Percentiles rank a stretch among this genome's conserved stretches.
phyloP scores from a whole-genome alignment of 1,139 yeast genomes.

The Debaryomyces sp. region DNA sequence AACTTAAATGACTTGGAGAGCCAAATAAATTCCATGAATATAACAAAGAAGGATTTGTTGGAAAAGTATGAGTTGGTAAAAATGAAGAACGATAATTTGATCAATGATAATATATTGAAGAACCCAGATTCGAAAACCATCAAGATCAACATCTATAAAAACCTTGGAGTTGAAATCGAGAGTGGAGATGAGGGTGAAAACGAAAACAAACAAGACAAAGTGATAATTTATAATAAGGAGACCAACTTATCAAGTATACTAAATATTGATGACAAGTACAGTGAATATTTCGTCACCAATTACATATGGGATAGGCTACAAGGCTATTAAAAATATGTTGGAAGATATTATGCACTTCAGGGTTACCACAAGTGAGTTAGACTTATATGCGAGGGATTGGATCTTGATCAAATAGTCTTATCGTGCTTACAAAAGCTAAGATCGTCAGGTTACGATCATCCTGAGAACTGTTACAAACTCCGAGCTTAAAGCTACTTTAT shows the following conservation, averaged over 20 bases:
- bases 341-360: slow-evolving; percentile 19
- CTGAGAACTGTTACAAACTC: background rate
- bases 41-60: slow-evolving; percentile 43
- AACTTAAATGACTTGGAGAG: slow-evolving; percentile 59
- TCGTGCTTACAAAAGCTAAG: background rate
- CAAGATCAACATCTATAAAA: slow-evolving; percentile 47
- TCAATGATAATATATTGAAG: slow-evolving; percentile 24
- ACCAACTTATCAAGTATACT: slow-evolving; percentile 53
- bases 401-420: background rate
- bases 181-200: slow-evolving; percentile 11
- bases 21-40: slow-evolving; percentile 48
- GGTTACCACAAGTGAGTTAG: background rate
- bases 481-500: background rate
- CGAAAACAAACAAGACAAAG: slow-evolving; percentile 19
- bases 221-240: slow-evolving; percentile 54
- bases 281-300: slow-evolving; percentile 66
- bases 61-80: slow-evolving; percentile 29
- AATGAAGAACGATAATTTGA: slow-evolving; percentile 25
- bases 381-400: background rate
- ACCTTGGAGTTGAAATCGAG: slow-evolving; percentile 47
- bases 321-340: background rate
- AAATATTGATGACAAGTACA: slow-evolving; percentile 59
- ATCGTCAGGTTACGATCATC: background rate
- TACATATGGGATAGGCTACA: slow-evolving; percentile 65
- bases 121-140: slow-evolving; percentile 39